Evolutionary conservation across 192 early-diverging fungal species (phyloP), one percentile per base, ranked within the genome.

Genomic region (Coemansia sp.): DNA sequence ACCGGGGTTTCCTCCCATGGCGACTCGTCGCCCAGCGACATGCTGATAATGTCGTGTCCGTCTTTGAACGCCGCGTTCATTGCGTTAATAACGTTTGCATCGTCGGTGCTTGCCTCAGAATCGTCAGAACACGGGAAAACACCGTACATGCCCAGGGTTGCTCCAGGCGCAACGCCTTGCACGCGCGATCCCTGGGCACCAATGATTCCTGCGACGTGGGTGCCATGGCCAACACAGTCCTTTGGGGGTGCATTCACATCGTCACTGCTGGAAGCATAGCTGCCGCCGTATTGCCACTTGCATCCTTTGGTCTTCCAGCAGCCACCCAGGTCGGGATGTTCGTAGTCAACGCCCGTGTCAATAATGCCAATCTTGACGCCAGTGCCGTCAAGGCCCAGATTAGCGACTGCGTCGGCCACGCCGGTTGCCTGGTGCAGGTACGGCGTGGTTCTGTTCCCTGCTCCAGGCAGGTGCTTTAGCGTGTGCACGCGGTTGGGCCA

Each of bases 31-130:
- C 92, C 95, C 54, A 95, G 69, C 51, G 88, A 90, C 58, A 95
- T 80, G 79, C 89, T 94, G 67, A 97, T 89, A 42, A 97, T 65
- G 59, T 97, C 83, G 69, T 89, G 82, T 1, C 85, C 77, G 51
- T 92, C 91, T 4, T 61, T 62, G 44, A 83, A 77, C 7, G 93
- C 95, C 6, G 65, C 63, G 63, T 86, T 75, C 66, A 97, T 68
- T 14, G 88, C 95, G 50, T 86, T 82, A 52, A 44, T 6, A 31
- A 91, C 80, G 4, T 85, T 58, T 50, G 84, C 84, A 19, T 82
- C 80, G 0, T 76, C 54, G 4, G 79, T 40, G 3, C 12, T n/a
- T 4, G 40, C 62, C 21, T 44, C 56, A 19, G 82, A 56, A n/a
- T 29, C 43, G 6, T 44, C 69, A 4, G 55, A 48, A 57, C 88